A percentile compares a stretch with the other conserved stretches of the same genome.
phyloP scores from a whole-genome alignment of 345 rosid genomes.

The Syzygium jambos region DNA sequence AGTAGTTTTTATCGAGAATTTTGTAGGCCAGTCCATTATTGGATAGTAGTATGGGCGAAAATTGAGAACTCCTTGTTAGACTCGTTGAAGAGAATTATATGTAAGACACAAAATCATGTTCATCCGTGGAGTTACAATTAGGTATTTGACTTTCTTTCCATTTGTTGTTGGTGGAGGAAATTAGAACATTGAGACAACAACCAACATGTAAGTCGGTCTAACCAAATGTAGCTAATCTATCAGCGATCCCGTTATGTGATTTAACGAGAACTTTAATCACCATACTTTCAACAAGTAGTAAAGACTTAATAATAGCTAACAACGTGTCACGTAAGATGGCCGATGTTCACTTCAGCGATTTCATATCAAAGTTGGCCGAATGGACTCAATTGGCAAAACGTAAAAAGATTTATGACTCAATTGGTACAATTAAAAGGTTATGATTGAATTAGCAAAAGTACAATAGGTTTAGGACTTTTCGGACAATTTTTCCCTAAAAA shows the following conservation, averaged over 20 bases:
- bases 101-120: not conserved
- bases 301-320: not conserved
- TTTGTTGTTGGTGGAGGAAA: not conserved
- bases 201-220: not conserved
- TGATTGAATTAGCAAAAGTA: no score
- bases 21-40: not conserved
- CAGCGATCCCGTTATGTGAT: fast-evolving
- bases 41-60: not conserved
- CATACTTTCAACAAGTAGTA: not conserved
- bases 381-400: no score
- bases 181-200: no score
- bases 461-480: no score
- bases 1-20: not conserved
- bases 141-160: fast-evolving
- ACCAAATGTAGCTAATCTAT: not conserved
- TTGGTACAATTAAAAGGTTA: no score
- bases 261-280: not conserved
- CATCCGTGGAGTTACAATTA: fast-evolving
- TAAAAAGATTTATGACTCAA: no score
- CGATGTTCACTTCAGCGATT: no score
- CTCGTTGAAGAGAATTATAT: no score
- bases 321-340: not conserved
- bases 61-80: no score
- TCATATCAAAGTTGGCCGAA: no score
- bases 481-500: no score